Evolutionary conservation across 148 eudicot species (phyloP).

Genomic region (Suaeda aralocaspica): DNA sequence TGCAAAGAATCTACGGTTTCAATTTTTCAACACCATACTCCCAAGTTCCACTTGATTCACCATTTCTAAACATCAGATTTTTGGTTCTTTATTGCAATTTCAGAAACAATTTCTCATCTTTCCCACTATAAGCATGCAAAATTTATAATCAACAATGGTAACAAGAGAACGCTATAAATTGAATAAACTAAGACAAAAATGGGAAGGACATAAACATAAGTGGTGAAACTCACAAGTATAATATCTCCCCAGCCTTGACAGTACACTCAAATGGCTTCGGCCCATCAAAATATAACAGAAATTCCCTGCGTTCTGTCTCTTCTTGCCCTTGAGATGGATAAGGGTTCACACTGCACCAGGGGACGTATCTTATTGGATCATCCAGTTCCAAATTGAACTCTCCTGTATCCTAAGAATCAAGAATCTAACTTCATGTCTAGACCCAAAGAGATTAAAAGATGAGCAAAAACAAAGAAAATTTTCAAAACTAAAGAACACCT

Average conservation of each 20-base stretch:
- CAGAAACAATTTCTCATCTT: too few relatives aligned
- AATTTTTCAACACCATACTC: background rate
- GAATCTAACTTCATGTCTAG: background rate
- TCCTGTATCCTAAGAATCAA: slow-evolving; percentile 49
- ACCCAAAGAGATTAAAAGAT: background rate
- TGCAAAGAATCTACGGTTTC: background rate
- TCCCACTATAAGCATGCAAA: too few relatives aligned
- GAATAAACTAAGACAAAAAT: background rate
- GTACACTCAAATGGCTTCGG: slow-evolving; percentile 93
- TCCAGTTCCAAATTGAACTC: slow-evolving; percentile 69
- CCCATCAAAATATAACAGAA: slow-evolving; percentile 79
- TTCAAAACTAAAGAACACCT: slow-evolving; percentile 33
- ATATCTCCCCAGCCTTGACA: slow-evolving; percentile 88
- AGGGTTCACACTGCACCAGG: slow-evolving; percentile 96
- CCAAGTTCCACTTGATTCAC: background rate
- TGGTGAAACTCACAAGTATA: slow-evolving; percentile 69
- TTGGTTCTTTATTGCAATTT: background rate
- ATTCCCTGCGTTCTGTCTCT: slow-evolving; percentile 49
- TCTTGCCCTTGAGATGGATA: slow-evolving; percentile 49
- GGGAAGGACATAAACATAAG: background rate
- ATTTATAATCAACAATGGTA: background rate
- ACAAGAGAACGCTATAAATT: background rate
- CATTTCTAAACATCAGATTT: background rate
- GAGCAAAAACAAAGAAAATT: background rate
- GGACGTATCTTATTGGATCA: slow-evolving; percentile 68